A percentile compares a stretch with the other conserved stretches of the same genome.
Conservation (phyloP, 805 yeast species). For the Ogataea glucozyma region DNA sequence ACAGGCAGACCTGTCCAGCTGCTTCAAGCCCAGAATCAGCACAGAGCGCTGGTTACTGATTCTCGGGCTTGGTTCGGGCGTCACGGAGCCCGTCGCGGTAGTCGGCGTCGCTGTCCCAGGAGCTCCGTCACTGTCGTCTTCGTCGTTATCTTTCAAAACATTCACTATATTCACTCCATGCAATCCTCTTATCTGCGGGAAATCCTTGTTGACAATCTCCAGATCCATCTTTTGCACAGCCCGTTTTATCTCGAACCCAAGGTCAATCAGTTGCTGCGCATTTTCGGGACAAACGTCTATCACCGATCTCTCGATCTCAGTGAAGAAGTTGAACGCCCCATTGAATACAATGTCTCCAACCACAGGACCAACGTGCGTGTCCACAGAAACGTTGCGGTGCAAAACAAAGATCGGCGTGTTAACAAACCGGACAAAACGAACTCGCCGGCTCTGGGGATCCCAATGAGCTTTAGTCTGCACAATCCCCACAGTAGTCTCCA, state of each 20-base stretch:
- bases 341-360: constrained; percentile 31
- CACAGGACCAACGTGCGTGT: constrained; percentile 20
- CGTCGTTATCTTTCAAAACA: not conserved
- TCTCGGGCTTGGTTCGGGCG: not conserved
- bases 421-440: constrained; percentile 26
- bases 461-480: constrained; percentile 26
- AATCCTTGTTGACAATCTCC: constrained; percentile 22
- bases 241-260: constrained; percentile 27
- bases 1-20: constrained; percentile 32
- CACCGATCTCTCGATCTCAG: constrained; percentile 14
- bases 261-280: constrained; percentile 17
- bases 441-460: constrained; percentile 28
- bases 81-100: not conserved
- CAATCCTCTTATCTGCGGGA: constrained; percentile 25
- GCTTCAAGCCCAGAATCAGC: constrained; percentile 28
- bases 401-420: constrained; percentile 29
- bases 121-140: constrained; percentile 15
- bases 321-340: constrained; percentile 30
- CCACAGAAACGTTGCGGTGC: constrained; percentile 17
- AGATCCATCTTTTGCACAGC: constrained; percentile 12
- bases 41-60: constrained; percentile 22
- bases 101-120: too few species aligned
- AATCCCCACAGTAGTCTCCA: constrained; percentile 32
- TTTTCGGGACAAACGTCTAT: constrained; percentile 23
- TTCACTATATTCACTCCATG: constrained; percentile 28